Evolutionary conservation across 306 rosid genomes (phyloP).

Genomic region (Herpetospermum pedunculosum): DNA sequence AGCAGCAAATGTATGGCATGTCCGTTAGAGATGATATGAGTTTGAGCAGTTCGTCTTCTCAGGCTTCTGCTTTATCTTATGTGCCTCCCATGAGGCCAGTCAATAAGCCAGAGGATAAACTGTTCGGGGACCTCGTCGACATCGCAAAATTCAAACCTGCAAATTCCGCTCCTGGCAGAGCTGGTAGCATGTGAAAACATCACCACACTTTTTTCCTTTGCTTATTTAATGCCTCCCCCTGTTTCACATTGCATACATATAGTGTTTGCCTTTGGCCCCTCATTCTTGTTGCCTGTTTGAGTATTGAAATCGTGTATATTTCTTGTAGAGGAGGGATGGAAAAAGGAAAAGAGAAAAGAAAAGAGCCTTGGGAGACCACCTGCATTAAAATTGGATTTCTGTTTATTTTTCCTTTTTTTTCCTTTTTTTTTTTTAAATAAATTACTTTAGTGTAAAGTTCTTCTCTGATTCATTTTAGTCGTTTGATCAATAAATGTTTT

Average conservation of each 20-base stretch:
- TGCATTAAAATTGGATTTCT: slow-evolving; percentile 10
- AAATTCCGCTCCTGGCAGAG: slow-evolving; percentile 4
- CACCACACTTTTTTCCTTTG: not conserved
- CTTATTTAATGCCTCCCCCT: not conserved
- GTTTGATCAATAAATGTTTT: not conserved
- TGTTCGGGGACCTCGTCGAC: slow-evolving; percentile 91
- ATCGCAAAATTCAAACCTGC: slow-evolving; percentile 68
- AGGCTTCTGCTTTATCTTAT: slow-evolving; percentile 54
- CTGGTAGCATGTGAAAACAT: slow-evolving; percentile 11
- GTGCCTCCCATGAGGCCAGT: slow-evolving; percentile 54
- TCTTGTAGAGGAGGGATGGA: slow-evolving; percentile 35
- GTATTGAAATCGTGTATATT: slow-evolving; percentile 51
- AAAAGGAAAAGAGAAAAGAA: slow-evolving; percentile 10
- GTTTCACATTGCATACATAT: slow-evolving; percentile 5
- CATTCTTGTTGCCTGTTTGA: slow-evolving; percentile 34
- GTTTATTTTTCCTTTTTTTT: not conserved
- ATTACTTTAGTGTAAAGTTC: slow-evolving; percentile 8
- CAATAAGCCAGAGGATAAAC: slow-evolving; percentile 73
- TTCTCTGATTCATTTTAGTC: slow-evolving; percentile 1
- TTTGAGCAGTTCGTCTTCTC: slow-evolving; percentile 41
- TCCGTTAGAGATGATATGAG: slow-evolving; percentile 49
- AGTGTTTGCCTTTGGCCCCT: slow-evolving; percentile 17
- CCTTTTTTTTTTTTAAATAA: not conserved
- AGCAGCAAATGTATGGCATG: slow-evolving; percentile 78
- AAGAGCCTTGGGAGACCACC: slow-evolving; percentile 21